These are phyloP conservation scores for Kurtzmaniella fragi DNA, from an alignment of 805 yeast genomes.

Conservation along the genomic window DNA sequence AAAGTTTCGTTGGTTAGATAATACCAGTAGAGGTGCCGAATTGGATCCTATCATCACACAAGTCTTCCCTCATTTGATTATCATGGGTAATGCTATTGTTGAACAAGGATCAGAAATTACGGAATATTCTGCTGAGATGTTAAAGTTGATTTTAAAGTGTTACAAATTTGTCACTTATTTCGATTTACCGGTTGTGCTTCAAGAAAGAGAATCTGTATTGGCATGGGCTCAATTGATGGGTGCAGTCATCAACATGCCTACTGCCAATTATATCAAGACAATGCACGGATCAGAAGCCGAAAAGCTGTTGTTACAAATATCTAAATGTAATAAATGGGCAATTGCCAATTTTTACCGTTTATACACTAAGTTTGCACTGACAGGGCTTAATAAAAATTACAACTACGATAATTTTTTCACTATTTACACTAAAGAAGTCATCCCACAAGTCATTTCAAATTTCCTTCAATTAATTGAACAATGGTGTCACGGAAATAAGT, in stretches of 20 bases:
- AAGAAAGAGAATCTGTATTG: conserved; percentile 42
- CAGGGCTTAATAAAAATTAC: conserved; percentile 39
- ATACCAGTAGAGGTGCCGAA: conserved; percentile 34
- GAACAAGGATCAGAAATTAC: conserved; percentile 13
- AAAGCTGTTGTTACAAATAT: conserved; percentile 58
- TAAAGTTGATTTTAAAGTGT: conserved; percentile 66
- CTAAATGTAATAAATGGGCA: conserved; percentile 75
- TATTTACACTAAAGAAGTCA: conserved; percentile 50
- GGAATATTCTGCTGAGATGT: conserved; percentile 58
- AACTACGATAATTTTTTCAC: conserved; percentile 57
- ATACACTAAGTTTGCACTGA: conserved; percentile 65
- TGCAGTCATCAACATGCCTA: conserved; percentile 51
- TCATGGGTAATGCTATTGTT: conserved; percentile 56
- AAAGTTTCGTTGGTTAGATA: conserved; percentile 66
- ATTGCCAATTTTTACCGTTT: conserved; percentile 70
- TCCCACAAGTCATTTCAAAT: conserved; percentile 68
- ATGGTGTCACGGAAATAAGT: conserved; percentile 63
- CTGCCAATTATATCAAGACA: conserved; percentile 50
- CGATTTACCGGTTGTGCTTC: conserved; percentile 65
- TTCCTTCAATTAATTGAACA: conserved; percentile 62
- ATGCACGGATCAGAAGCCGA: conserved; percentile 43
- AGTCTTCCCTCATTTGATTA: conserved; percentile 62
- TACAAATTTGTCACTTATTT: conserved; percentile 73
- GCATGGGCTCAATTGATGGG: conserved; percentile 79
- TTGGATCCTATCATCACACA: conserved; percentile 44